Evolutionary conservation across 129 eudicot species (phyloP).

Genomic region (Helianthus tuberosus): DNA sequence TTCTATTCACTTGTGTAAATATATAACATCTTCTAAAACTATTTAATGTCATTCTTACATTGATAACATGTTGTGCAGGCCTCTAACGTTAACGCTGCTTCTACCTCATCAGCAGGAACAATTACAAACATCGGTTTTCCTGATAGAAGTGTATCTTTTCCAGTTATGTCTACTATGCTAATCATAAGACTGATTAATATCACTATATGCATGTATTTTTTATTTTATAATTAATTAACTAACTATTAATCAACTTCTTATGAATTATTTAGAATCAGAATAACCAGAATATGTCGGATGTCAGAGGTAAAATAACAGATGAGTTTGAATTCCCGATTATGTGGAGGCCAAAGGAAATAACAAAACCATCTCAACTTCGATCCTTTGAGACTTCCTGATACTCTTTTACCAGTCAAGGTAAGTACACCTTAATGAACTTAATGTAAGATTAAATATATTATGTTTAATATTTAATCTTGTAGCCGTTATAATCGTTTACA

Average conservation of each 20-base stretch:
- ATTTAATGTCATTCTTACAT: conserved; percentile 6
- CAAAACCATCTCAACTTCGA: conserved; percentile 55
- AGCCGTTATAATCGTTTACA: too few relatives aligned
- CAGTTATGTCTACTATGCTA: conserved; percentile 39
- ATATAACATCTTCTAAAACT: background rate
- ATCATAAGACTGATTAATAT: conserved; percentile 9
- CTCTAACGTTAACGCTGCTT: conserved; percentile 33
- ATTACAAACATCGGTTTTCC: conserved; percentile 20
- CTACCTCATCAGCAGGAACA: conserved; percentile 47
- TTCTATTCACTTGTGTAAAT: background rate
- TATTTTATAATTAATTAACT: background rate
- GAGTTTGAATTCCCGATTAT: conserved; percentile 47
- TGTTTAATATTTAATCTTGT: too few relatives aligned
- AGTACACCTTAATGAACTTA: background rate
- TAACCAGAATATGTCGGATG: conserved; percentile 39
- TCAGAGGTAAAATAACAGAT: conserved; percentile 35
- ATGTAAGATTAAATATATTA: too few relatives aligned
- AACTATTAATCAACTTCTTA: conserved; percentile 8
- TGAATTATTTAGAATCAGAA: conserved; percentile 48
- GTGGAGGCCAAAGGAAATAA: conserved; percentile 59
- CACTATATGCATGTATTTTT: background rate
- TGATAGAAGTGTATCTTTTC: conserved; percentile 39
- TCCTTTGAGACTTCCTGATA: conserved; percentile 68
- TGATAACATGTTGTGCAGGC: conserved; percentile 33
- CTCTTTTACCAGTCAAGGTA: conserved; percentile 47